Conservation (phyloP, 306 rosid species). For the Prunus mira region DNA sequence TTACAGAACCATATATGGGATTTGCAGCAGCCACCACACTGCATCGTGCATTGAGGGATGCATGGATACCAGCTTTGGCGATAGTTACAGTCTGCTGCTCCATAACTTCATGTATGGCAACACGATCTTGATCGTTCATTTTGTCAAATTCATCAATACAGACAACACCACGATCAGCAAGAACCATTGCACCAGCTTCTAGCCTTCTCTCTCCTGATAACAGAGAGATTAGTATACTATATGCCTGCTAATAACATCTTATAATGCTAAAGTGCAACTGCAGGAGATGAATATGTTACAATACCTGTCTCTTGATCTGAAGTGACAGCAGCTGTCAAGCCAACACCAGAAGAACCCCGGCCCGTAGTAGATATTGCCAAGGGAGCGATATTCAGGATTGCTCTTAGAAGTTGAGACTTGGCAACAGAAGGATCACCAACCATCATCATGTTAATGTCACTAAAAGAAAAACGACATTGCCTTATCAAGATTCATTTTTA, state of each 20-base stretch:
- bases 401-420: conserved; percentile 94
- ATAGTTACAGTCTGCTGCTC: conserved; percentile 99
- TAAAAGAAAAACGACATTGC: conserved; percentile 31
- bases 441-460: conserved; percentile 99
- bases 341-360: conserved; percentile 98
- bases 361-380: conserved; percentile 98
- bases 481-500: conserved; percentile 13
- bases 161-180: conserved; percentile 98
- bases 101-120: conserved; percentile 99
- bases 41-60: conserved; percentile 95
- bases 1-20: conserved; percentile 98
- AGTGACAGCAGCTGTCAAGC: conserved; percentile 98
- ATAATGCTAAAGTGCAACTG: conserved; percentile 1
- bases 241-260: conserved; percentile 1
- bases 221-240: conserved; percentile 15
- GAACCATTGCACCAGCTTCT: conserved; percentile 99
- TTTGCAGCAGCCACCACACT: conserved; percentile 99
- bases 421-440: conserved; percentile 99
- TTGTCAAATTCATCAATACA: conserved; percentile 99
- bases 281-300: conserved; percentile 5
- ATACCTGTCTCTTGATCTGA: conserved; percentile 98
- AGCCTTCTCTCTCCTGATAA: conserved; percentile 91
- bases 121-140: conserved; percentile 97
- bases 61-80: conserved; percentile 99
- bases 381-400: conserved; percentile 94